Conservation (phyloP, 345 rosid genomes). For the Salix suchowensis region DNA sequence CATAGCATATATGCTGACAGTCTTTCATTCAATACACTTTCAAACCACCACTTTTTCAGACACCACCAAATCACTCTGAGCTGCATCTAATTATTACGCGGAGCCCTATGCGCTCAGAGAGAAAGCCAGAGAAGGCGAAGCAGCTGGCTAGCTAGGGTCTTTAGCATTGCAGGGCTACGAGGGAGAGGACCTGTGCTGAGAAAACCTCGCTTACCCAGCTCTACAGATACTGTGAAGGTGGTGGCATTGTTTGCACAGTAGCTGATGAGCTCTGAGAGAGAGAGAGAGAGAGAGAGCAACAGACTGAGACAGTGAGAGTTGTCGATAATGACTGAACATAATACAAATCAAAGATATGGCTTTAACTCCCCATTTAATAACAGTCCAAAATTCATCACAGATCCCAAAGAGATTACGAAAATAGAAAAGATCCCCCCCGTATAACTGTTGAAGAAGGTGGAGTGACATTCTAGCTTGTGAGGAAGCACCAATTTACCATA, state of each 20-base stretch:
- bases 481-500: not conserved
- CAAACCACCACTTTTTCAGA: constrained; percentile 56
- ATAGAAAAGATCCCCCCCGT: not conserved
- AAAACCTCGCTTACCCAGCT: constrained; percentile 8
- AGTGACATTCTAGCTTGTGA: not conserved
- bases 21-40: constrained; percentile 42
- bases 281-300: constrained; percentile 18
- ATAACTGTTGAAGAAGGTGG: not conserved
- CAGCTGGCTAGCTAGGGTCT: constrained; percentile 7
- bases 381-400: constrained; percentile 35
- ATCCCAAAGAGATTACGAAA: constrained; percentile 41
- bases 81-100: constrained; percentile 46
- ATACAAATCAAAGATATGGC: constrained; percentile 42
- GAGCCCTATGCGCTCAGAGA: constrained; percentile 16
- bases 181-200: not conserved
- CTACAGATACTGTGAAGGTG: constrained; percentile 24
- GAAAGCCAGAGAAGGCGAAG: not conserved
- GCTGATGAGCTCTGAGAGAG: constrained; percentile 19
- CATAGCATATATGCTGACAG: constrained; percentile 40
- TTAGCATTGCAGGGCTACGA: constrained; percentile 14
- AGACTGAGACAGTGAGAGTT: constrained; percentile 33
- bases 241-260: constrained; percentile 12
- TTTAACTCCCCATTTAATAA: constrained; percentile 13
- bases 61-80: constrained; percentile 47
- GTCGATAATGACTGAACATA: constrained; percentile 36